Conservation (phyloP, 768 basidiomycete genomes). For the Tulasnella sp. region DNA sequence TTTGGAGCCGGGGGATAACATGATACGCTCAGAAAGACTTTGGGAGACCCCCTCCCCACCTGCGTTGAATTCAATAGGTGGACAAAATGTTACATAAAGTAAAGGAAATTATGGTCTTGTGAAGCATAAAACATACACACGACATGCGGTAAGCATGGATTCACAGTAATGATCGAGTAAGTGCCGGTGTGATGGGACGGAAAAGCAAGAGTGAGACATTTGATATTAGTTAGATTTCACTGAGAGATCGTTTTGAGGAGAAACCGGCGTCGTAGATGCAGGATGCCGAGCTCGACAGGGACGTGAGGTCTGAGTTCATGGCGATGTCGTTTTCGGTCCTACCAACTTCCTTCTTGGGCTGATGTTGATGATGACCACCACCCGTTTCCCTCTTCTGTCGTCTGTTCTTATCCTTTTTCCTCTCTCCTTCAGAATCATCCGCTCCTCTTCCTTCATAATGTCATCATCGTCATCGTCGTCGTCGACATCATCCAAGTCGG, state of each 20-base stretch:
- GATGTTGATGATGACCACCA: conserved; percentile 42
- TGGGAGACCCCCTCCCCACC: too few relatives aligned
- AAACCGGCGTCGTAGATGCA: not conserved
- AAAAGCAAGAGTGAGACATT: not conserved
- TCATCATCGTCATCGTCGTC: conserved; percentile 22
- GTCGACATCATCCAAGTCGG: not conserved
- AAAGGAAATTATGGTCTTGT: not conserved
- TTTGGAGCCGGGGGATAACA: too few relatives aligned
- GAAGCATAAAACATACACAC: not conserved
- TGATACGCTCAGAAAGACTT: too few relatives aligned
- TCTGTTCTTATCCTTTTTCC: conserved; percentile 48
- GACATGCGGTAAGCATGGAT: not conserved
- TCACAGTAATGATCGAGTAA: not conserved
- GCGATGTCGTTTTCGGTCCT: not conserved
- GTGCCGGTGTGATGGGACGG: not conserved
- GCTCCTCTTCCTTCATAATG: conserved; percentile 27
- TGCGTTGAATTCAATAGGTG: too few relatives aligned
- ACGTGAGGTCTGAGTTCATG: conserved; percentile 1
- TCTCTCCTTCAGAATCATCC: conserved; percentile 30
- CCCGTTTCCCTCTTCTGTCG: conserved; percentile 31
- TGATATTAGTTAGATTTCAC: not conserved
- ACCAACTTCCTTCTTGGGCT: not conserved
- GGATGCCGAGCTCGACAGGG: conserved; percentile 7
- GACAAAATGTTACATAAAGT: not conserved
- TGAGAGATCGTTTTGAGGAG: not conserved